phyloP scores from a whole-genome alignment of 1,284 basidiomycete species.

The Erythrobasidium hasegawianum region DNA sequence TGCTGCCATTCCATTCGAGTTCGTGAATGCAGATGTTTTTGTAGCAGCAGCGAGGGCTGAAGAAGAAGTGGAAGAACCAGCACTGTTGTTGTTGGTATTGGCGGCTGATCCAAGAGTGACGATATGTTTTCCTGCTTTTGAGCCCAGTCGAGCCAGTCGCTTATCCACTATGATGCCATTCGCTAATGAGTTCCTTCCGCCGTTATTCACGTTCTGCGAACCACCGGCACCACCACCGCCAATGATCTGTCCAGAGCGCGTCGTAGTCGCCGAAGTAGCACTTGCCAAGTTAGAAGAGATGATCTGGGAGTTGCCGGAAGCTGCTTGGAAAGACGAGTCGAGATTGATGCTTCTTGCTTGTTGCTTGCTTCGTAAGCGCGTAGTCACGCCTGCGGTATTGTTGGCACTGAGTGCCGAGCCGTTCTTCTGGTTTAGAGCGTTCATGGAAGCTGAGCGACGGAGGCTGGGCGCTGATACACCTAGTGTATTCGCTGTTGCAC shows the following conservation, averaged over 20 bases:
- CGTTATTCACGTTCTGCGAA: conserved; percentile 1
- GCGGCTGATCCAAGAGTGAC: conserved; percentile 28
- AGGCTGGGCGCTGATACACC: conserved; percentile 20
- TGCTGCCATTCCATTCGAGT: not conserved
- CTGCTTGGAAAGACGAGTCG: conserved; percentile 54
- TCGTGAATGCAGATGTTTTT: no score
- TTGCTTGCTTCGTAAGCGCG: not conserved
- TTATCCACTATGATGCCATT: conserved; percentile 41
- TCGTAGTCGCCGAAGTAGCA: conserved; percentile 65
- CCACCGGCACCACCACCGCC: no score
- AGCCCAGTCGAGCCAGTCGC: conserved; percentile 43
- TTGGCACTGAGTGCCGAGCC: no score
- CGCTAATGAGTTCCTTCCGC: conserved; percentile 4
- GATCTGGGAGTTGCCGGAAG: conserved; percentile 89
- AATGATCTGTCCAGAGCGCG: conserved; percentile 38
- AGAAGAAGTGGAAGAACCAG: not conserved
- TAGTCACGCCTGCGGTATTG: not conserved
- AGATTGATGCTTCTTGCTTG: not conserved
- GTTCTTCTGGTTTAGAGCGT: conserved; percentile 15
- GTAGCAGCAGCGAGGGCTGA: not conserved
- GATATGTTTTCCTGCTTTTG: conserved; percentile 22
- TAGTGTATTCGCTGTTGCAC: not conserved
- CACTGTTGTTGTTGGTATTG: conserved; percentile 10
- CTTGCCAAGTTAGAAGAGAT: conserved; percentile 84
- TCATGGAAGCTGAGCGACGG: conserved; percentile 35